Base-by-base conservation (phyloP, 2,329 filamentous ascomycete genomes). In the Fusarium transvaalense region DNA sequence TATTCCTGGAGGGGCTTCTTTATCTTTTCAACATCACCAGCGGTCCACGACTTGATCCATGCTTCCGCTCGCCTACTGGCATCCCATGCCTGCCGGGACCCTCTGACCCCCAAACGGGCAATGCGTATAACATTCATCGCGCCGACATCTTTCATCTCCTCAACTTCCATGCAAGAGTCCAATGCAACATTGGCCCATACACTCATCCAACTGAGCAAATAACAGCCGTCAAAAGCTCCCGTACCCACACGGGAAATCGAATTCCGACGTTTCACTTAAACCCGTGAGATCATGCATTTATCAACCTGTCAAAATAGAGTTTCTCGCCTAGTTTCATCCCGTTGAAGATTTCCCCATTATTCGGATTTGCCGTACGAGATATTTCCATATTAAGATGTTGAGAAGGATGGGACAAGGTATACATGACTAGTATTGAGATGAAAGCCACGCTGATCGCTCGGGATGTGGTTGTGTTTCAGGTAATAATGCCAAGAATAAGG, bases 321-420 rank as follows among this genome's bases (percentile, higher is more conserved):
- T 65, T 64, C 32, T 38, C 29, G 14, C 23, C 2, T 8, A 19
- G 61, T 66, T 55, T 55, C 55, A 66, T 55, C 34, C 55, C 29
- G 34, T 51, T 37, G 9, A 27, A 3, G 47, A 29, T 13, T 27
- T 31, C 29, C 32, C 19, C 32, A 29, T 56, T 23, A 8, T 15
- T 23, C 48, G 61, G 39, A 17, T 41, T 47, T 52, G 25, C 46
- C 48, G 19, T 23, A 13, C n/a, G 21, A 21, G 25, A 27, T 38
- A 19, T 27, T 39, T 15, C 41, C 35, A 21, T 4, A 21, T 23
- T 23, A 10, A 25, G 19, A 54, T 19, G 13, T 5, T 34, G 13
- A 13, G 13, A 31, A 31, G 15, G 3, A 29, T 17, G 12, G 15
- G 39, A 34, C 29, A n/a, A 12, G n/a, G 9, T 3, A 4, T 12